phyloP scores from a whole-genome alignment of 164 flowering plant species.

The Stephania cephalantha region DNA sequence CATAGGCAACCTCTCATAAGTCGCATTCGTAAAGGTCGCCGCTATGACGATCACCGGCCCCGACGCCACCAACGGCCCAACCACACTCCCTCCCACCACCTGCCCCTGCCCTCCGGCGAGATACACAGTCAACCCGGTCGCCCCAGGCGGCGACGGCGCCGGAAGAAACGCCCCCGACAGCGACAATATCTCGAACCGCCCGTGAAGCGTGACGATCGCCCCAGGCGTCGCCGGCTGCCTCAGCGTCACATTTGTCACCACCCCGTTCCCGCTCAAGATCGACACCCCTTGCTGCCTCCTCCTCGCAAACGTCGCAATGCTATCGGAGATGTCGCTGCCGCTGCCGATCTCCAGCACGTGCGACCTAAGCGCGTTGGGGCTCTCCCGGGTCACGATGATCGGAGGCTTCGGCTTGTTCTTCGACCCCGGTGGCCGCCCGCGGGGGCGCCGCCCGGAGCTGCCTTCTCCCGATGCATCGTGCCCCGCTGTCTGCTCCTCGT shows the following conservation, averaged over 20 bases:
- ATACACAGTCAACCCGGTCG: slow-evolving; percentile 71
- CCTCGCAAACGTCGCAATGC: slow-evolving; percentile 52
- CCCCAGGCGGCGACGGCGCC: slow-evolving; percentile 68
- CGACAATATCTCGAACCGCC: slow-evolving; percentile 77
- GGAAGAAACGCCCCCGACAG: slow-evolving; percentile 81
- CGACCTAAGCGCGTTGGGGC: slow-evolving; percentile 72
- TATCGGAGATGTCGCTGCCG: slow-evolving; percentile 61
- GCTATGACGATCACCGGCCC: slow-evolving; percentile 90
- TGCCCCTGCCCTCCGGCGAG: slow-evolving; percentile 86
- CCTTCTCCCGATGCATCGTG: slow-evolving; percentile 33
- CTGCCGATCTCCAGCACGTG: slow-evolving; percentile 60
- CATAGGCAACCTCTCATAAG: slow-evolving; percentile 63
- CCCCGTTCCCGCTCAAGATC: slow-evolving; percentile 66
- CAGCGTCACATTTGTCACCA: slow-evolving; percentile 61
- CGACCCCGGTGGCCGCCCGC: slow-evolving; percentile 86
- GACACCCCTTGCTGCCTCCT: slow-evolving; percentile 77
- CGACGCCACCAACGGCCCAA: slow-evolving; percentile 64
- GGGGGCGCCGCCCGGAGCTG: slow-evolving; percentile 39
- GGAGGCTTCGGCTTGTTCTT: slow-evolving; percentile 86
- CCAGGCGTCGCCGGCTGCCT: slow-evolving; percentile 63
- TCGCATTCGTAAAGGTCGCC: slow-evolving; percentile 72
- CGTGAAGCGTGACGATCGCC: slow-evolving; percentile 56
- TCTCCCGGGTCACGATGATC: slow-evolving; percentile 62
- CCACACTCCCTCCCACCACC: slow-evolving; percentile 79
- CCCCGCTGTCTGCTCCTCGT: slow-evolving; percentile 31